Percentiles rank a stretch among this genome's conserved stretches.
Evolutionary conservation across 2,329 filamentous ascomycete genomes (phyloP).

Genomic region (Cladosporium phlei): DNA sequence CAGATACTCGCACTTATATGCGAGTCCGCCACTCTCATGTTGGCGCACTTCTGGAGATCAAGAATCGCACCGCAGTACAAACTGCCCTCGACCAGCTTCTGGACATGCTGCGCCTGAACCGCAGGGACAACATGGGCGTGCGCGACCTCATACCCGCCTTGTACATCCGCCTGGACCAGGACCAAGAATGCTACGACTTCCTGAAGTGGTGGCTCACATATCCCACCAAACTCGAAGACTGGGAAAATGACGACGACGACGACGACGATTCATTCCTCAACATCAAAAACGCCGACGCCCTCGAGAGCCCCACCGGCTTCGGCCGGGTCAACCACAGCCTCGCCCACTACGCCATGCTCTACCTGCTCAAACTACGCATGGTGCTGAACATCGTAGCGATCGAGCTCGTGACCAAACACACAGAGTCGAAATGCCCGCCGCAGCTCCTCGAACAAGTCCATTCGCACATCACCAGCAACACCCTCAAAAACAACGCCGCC

Average conservation of each 20-base stretch:
- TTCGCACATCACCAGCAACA: not conserved
- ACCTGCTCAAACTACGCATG: not conserved
- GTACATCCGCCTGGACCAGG: not conserved
- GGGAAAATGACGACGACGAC: not conserved
- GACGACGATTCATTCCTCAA: not conserved
- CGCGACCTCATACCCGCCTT: not conserved
- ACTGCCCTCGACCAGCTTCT: not conserved
- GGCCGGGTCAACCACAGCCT: not conserved
- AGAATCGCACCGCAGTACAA: not conserved
- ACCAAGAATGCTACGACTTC: constrained; percentile 4
- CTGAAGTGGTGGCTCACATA: not conserved
- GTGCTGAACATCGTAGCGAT: not conserved
- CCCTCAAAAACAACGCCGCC: not conserved
- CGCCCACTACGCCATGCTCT: not conserved
- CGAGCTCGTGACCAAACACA: not conserved
- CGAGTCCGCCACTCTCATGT: not conserved
- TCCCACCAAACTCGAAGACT: no score
- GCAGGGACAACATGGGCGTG: not conserved
- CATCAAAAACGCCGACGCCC: not conserved
- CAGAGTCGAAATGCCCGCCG: not conserved
- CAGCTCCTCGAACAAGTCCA: not conserved
- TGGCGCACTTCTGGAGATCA: not conserved
- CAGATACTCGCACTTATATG: not conserved
- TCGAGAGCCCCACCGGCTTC: not conserved
- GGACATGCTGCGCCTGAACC: constrained; percentile 2